phyloP scores from a whole-genome alignment of 2,329 filamentous ascomycete genomes.

The Lachnellula occidentalis region DNA sequence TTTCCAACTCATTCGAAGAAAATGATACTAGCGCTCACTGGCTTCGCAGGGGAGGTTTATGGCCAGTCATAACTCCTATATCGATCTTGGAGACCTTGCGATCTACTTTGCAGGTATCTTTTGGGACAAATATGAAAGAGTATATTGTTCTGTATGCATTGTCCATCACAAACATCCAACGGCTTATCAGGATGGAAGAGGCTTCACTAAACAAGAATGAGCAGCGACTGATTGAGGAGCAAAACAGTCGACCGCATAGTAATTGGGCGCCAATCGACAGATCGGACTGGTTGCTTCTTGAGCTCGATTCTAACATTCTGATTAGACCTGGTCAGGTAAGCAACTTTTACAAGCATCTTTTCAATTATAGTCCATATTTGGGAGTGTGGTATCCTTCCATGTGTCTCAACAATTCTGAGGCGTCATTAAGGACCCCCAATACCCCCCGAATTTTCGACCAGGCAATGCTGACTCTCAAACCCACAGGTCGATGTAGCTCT shows the following conservation, averaged over 20 bases:
- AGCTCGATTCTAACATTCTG: conserved; percentile 59
- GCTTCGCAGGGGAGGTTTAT: conserved; percentile 36
- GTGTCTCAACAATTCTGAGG: not conserved
- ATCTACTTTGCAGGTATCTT: conserved; percentile 26
- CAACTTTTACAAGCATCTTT: not conserved
- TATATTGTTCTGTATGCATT: conserved; percentile 36
- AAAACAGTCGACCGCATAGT: conserved; percentile 35
- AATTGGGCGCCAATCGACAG: conserved; percentile 34
- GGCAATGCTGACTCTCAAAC: not conserved
- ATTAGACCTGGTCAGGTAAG: conserved; percentile 43
- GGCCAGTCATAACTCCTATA: conserved; percentile 36
- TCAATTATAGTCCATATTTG: too few relatives aligned
- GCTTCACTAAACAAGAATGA: conserved; percentile 29
- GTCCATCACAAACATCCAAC: conserved; percentile 37
- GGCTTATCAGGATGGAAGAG: conserved; percentile 38
- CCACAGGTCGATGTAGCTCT: conserved; percentile 55
- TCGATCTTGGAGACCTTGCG: conserved; percentile 40
- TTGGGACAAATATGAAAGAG: conserved; percentile 34
- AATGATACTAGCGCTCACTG: conserved; percentile 25
- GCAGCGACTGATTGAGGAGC: conserved; percentile 34
- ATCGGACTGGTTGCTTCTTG: conserved; percentile 61
- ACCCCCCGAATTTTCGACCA: not conserved
- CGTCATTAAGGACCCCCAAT: not conserved
- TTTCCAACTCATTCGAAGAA: conserved; percentile 7
- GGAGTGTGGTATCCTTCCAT: not conserved